phyloP scores from a whole-genome alignment of 2,329 filamentous ascomycete species.

The Orbilia brochopaga region DNA sequence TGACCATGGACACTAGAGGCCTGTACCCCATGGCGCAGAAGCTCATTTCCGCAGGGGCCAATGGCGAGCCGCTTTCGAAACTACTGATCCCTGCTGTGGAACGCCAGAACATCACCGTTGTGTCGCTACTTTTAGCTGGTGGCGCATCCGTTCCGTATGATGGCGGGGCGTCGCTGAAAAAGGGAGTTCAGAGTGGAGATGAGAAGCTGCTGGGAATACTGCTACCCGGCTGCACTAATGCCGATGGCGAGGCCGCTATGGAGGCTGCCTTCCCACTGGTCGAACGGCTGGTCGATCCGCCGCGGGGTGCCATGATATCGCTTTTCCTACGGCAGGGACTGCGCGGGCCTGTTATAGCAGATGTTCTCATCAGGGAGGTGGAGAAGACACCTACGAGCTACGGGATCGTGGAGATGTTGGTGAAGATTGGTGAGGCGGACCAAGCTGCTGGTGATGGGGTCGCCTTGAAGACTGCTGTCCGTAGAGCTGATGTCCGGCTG shows the following conservation, averaged over 20 bases:
- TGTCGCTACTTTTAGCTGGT: slow-evolving; percentile 19
- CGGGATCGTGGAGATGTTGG: slow-evolving; percentile 21
- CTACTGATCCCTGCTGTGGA: slow-evolving; percentile 29
- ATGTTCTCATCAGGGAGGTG: slow-evolving; percentile 37
- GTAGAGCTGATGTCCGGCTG: slow-evolving; percentile 17
- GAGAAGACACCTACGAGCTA: slow-evolving; percentile 28
- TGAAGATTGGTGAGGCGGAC: slow-evolving; percentile 28
- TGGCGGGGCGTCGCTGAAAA: slow-evolving; percentile 34
- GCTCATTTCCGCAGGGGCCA: slow-evolving; percentile 36
- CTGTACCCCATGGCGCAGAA: slow-evolving; percentile 40
- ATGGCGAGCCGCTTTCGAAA: slow-evolving; percentile 27
- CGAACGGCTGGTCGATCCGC: slow-evolving; percentile 14
- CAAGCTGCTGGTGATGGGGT: slow-evolving; percentile 16
- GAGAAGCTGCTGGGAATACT: slow-evolving; percentile 28
- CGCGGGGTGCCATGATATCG: slow-evolving; percentile 22
- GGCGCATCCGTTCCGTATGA: slow-evolving; percentile 34
- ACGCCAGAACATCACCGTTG: slow-evolving; percentile 29
- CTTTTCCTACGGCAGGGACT: slow-evolving; percentile 25
- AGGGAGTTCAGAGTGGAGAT: slow-evolving; percentile 37
- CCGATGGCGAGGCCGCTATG: slow-evolving; percentile 20
- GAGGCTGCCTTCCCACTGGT: slow-evolving; percentile 28
- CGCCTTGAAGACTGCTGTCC: slow-evolving; percentile 38
- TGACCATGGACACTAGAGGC: slow-evolving; percentile 39
- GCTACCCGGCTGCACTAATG: slow-evolving; percentile 21
- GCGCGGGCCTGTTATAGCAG: slow-evolving; percentile 23